Evolutionary conservation across 208 protist species (phyloP), one percentile per base, ranked within the genome.

Genomic region (Vickermania spadyakhi): DNA sequence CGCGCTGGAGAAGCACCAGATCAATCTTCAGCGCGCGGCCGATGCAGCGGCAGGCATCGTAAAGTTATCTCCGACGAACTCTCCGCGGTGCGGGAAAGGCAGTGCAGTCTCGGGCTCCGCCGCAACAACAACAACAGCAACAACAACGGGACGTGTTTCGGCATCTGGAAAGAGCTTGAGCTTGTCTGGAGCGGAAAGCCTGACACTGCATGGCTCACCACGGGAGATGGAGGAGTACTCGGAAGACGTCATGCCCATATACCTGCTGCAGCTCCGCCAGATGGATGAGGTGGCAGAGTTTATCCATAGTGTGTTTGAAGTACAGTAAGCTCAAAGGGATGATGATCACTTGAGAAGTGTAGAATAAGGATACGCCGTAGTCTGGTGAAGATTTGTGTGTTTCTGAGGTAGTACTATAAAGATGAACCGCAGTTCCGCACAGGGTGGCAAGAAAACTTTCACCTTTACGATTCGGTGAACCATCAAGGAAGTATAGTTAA

Each of bases 251-350:
- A 31, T 5, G 31, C 45, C 18, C 36, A 11, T 57, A 14, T 61
- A n/a, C 3, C 25, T 28, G 59, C 70, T 70, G 56, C 70, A 57
- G 42, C 70, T 90, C 13, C 29, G 66, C 28, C 59, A 67, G 3
- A 60, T 67, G 21, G 69, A 81, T 0, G 83, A 78, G 31, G 71
- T 90, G 14, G 79, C 83, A 0, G 78, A 86, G 27, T 90, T 90
- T 62, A 84, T 90, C 58, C 69, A 75, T 26, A 77, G 68, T 66
- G 56, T 90, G 1, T 81, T 90, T 54, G 79, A 79, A 50, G 36
- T 45, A 18, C 36, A 45, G 36, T 45, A 45, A 18, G 36, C 18
- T n/a, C n/a, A n/a, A n/a, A n/a, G n/a, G n/a, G n/a, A n/a, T n/a
- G n/a, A n/a, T n/a, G n/a, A n/a, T n/a, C n/a, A n/a, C n/a, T n/a